phyloP scores from a whole-genome alignment of 495 filamentous ascomycete species.

The Annulohypoxylon bovei region DNA sequence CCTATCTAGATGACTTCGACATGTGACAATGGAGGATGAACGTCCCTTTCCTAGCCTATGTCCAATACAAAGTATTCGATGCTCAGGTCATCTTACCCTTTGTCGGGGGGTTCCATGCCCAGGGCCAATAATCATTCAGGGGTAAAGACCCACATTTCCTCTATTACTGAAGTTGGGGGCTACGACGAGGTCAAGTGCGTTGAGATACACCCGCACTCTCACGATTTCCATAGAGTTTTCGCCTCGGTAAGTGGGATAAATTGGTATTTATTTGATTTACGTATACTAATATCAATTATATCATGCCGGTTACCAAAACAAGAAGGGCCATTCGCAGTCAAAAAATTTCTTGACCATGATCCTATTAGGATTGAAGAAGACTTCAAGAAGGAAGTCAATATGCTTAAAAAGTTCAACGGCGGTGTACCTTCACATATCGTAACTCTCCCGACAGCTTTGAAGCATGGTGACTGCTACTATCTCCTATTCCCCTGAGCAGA shows the following conservation, averaged over 20 bases:
- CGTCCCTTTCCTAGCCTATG: slow-evolving; percentile 9
- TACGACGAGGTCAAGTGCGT: slow-evolving; percentile 11
- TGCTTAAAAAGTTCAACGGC: slow-evolving; percentile 38
- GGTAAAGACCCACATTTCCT: not conserved
- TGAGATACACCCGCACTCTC: slow-evolving; percentile 7
- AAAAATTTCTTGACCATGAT: not conserved
- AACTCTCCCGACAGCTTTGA: slow-evolving; percentile 32
- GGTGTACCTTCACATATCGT: slow-evolving; percentile 34
- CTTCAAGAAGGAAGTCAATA: slow-evolving; percentile 23
- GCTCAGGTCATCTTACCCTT: not conserved
- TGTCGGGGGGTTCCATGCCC: not conserved
- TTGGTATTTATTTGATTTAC: not conserved
- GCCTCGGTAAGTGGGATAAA: not conserved
- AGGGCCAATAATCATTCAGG: not conserved
- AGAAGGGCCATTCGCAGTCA: slow-evolving; percentile 20
- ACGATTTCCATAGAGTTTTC: not conserved
- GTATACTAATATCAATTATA: not conserved
- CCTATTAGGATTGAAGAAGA: not conserved
- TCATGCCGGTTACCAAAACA: slow-evolving; percentile 1
- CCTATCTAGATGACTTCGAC: not conserved
- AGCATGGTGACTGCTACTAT: slow-evolving; percentile 28
- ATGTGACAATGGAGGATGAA: slow-evolving; percentile 19
- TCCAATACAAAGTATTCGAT: not conserved
- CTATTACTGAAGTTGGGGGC: slow-evolving; percentile 5
- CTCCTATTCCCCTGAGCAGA: slow-evolving; percentile 41